Evolutionary conservation across 176 grass and related monocot genomes (phyloP).

Genomic region (Cenchrus fungigraminus): DNA sequence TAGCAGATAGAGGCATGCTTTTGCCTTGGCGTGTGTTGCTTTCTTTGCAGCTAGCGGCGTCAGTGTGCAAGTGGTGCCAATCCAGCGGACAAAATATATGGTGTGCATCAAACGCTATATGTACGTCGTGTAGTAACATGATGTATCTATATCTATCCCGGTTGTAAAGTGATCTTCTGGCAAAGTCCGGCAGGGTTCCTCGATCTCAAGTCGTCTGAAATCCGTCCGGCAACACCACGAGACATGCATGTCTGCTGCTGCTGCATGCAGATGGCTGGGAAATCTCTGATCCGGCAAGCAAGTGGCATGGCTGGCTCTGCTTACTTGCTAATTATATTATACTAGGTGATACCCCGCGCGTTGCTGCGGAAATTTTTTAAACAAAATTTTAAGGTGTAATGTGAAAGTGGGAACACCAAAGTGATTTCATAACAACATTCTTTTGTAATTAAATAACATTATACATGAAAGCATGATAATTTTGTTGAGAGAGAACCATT

Average conservation of each 20-base stretch:
- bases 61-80: neutral
- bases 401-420: no score
- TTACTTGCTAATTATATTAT: neutral
- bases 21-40: no score
- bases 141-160: neutral
- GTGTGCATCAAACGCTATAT: neutral
- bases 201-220: neutral
- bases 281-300: neutral
- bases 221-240: neutral
- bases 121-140: no score
- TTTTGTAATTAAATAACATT: no score
- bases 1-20: neutral
- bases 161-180: neutral
- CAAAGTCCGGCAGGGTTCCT: neutral
- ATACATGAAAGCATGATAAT: no score
- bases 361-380: no score
- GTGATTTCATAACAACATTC: no score
- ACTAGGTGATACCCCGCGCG: no score
- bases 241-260: neutral
- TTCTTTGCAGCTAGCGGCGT: neutral
- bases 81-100: neutral
- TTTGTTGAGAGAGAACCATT: no score
- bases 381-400: no score
- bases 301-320: neutral
- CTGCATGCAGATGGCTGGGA: neutral